phyloP scores from a whole-genome alignment of 371 early-diverging fungal species.

The Dinochytrium kinnereticum region DNA sequence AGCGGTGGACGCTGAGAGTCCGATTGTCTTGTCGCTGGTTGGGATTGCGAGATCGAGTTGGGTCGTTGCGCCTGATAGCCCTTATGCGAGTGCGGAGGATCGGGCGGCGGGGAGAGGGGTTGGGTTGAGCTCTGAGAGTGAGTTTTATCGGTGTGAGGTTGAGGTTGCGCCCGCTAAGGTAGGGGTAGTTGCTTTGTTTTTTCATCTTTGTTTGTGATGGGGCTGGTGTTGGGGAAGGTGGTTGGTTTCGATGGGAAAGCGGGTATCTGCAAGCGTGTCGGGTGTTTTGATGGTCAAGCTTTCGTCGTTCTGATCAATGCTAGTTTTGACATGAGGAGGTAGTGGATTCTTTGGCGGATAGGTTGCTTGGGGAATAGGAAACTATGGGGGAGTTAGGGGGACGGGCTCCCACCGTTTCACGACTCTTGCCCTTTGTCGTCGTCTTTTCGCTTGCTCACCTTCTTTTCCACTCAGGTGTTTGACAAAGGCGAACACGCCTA shows the following conservation, averaged over 20 bases:
- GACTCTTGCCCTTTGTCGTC: neutral
- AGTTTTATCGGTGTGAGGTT: neutral
- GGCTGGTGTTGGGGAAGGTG: no score
- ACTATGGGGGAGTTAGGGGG: no score
- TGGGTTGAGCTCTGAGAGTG: neutral
- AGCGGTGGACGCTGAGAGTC: constrained; percentile 2
- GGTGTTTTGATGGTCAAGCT: no score
- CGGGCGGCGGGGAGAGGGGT: neutral
- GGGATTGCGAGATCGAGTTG: constrained; percentile 1
- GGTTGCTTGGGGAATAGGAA: no score
- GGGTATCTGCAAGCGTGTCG: no score
- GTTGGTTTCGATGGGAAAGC: no score
- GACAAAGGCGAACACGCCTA: constrained; percentile 19
- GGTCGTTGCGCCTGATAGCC: constrained; percentile 12
- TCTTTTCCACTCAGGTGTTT: no score
- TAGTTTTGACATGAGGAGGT: no score
- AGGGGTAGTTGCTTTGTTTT: neutral
- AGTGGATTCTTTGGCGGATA: no score
- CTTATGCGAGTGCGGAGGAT: constrained; percentile 7
- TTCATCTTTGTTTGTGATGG: no score
- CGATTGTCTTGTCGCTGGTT: neutral
- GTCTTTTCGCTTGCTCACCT: no score
- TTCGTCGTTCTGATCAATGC: no score
- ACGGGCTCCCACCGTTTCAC: neutral
- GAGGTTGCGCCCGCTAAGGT: constrained; percentile 8